Conservation (phyloP, 2,329 filamentous ascomycete species). For the Cryphonectria nitschkei region DNA sequence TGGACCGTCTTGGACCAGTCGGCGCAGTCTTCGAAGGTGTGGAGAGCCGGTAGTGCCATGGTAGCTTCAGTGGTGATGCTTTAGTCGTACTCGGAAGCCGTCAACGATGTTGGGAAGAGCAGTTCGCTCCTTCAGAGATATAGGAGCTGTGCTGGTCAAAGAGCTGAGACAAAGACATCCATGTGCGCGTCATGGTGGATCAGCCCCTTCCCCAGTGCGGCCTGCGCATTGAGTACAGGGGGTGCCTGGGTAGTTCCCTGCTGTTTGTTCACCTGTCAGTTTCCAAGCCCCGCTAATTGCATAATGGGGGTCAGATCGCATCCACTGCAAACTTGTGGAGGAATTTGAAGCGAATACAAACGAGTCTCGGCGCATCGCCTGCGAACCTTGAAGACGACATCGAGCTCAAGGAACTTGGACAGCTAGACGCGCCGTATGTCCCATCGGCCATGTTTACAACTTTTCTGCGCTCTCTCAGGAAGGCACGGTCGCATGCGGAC, state of each 20-base stretch:
- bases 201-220: not conserved
- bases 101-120: not conserved
- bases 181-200: slow-evolving; percentile 29
- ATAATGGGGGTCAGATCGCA: not conserved
- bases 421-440: slow-evolving; percentile 10
- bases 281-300: slow-evolving; percentile 9
- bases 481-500: slow-evolving; percentile 23
- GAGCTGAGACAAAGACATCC: not conserved
- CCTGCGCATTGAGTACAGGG: not conserved
- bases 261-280: not conserved
- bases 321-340: not conserved
- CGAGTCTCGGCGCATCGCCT: not conserved
- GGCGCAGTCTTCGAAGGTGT: slow-evolving; percentile 72
- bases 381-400: not conserved
- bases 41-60: slow-evolving; percentile 76
- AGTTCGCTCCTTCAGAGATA: not conserved
- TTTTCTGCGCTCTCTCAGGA: slow-evolving; percentile 11
- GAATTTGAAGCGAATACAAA: not conserved
- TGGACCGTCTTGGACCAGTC: slow-evolving; percentile 75
- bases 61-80: slow-evolving; percentile 9
- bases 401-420: not conserved
- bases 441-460: slow-evolving; percentile 20
- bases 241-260: not conserved
- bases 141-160: not conserved
- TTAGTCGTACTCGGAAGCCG: not conserved